phyloP scores from a whole-genome alignment of 768 basidiomycete species.

The Xerocomellus amylosporus region DNA sequence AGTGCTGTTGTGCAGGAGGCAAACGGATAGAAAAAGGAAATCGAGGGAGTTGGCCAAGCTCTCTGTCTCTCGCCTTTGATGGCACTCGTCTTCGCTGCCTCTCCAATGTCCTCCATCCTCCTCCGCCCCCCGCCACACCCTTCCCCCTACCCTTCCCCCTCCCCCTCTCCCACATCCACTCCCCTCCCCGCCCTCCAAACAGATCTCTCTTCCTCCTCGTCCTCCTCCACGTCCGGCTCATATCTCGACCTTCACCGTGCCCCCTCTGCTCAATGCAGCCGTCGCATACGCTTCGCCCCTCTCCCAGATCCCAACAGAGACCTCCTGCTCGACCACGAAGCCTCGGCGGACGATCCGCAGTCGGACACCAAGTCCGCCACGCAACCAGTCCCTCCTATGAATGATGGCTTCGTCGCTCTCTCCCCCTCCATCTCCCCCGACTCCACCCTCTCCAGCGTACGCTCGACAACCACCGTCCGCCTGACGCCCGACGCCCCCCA shows the following conservation, averaged over 20 bases:
- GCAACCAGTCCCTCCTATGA: not conserved
- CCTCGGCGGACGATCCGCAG: slow-evolving; percentile 34
- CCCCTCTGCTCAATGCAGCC: slow-evolving; percentile 14
- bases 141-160: not conserved
- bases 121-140: slow-evolving; percentile 6
- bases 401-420: slow-evolving; percentile 7
- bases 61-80: not conserved
- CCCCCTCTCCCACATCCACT: slow-evolving; percentile 5
- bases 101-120: slow-evolving; percentile 24
- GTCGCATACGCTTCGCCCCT: slow-evolving; percentile 76
- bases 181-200: slow-evolving; percentile 16
- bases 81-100: slow-evolving; percentile 6
- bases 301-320: slow-evolving; percentile 72
- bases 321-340: slow-evolving; percentile 8
- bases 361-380: slow-evolving; percentile 9
- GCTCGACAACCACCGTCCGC: slow-evolving; percentile 24
- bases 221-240: slow-evolving; percentile 21
- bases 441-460: slow-evolving; percentile 18
- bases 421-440: slow-evolving; percentile 22
- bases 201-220: slow-evolving; percentile 16
- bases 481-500: not conserved
- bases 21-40: slow-evolving; percentile 15
- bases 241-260: slow-evolving; percentile 14
- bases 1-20: slow-evolving; percentile 3
- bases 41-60: not conserved